These are phyloP conservation scores for Sporisorium graminicola DNA, from an alignment of 1,284 basidiomycete species.

Conservation along the genomic window DNA sequence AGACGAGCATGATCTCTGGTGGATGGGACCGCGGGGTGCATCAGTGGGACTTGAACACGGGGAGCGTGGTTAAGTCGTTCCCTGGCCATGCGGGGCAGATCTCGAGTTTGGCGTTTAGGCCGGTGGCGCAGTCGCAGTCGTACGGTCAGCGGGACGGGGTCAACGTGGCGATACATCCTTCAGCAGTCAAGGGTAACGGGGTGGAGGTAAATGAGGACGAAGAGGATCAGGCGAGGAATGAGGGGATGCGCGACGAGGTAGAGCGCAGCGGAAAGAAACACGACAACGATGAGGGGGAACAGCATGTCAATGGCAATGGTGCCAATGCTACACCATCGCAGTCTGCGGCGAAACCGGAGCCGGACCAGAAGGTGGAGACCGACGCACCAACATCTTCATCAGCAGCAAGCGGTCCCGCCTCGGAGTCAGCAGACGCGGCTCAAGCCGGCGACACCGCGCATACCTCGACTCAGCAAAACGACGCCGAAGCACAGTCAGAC, in stretches of 20 bases:
- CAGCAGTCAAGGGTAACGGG: slow-evolving; percentile 2
- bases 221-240: slow-evolving; percentile 31
- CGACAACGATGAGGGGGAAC: not conserved
- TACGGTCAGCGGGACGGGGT: slow-evolving; percentile 35
- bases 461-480: not conserved
- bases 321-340: not conserved
- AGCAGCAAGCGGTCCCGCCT: not conserved
- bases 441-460: not conserved
- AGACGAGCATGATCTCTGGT: slow-evolving; percentile 87
- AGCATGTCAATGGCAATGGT: slow-evolving; percentile 4
- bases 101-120: slow-evolving; percentile 83
- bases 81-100: slow-evolving; percentile 88
- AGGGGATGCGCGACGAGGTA: not conserved
- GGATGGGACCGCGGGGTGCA: slow-evolving; percentile 94
- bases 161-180: slow-evolving; percentile 33
- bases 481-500: not conserved
- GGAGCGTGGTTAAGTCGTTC: slow-evolving; percentile 82
- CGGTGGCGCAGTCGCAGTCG: slow-evolving; percentile 69
- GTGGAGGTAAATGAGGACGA: slow-evolving; percentile 16
- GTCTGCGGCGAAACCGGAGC: not conserved
- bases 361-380: not conserved
- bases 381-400: not conserved
- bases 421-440: not conserved
- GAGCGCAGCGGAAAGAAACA: not conserved
- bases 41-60: slow-evolving; percentile 99